Conservation (phyloP, 768 basidiomycete species). For the Suillus weaverae region DNA sequence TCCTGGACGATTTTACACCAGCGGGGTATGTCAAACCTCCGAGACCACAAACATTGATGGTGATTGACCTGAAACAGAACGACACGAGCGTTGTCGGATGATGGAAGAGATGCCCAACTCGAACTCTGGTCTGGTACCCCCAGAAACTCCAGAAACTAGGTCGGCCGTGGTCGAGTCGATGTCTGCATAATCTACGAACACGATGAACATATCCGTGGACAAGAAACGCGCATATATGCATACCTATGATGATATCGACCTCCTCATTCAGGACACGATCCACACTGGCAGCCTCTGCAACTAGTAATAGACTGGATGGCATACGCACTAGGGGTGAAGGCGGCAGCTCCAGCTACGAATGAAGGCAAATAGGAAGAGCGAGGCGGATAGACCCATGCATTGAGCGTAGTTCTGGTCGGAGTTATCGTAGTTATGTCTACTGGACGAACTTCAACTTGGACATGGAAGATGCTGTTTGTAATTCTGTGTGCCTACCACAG, state of each 20-base stretch:
- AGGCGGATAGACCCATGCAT: not conserved
- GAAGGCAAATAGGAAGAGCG: not conserved
- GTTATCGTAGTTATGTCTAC: not conserved
- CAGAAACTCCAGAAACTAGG: slow-evolving; percentile 75
- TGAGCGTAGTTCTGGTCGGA: not conserved
- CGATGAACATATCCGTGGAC: not conserved
- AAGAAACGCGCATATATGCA: slow-evolving; percentile 17
- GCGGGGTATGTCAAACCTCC: slow-evolving; percentile 65
- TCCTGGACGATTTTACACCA: slow-evolving; percentile 58
- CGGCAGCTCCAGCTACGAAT: not conserved
- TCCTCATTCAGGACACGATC: slow-evolving; percentile 34
- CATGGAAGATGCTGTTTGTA: not conserved
- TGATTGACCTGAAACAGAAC: slow-evolving; percentile 44
- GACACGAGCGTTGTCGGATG: not conserved
- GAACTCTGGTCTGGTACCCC: slow-evolving; percentile 69
- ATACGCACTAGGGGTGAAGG: slow-evolving; percentile 43
- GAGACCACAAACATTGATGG: slow-evolving; percentile 69
- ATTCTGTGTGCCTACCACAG: no score
- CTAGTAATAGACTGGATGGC: slow-evolving; percentile 32
- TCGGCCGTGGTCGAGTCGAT: slow-evolving; percentile 73
- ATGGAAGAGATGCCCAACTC: slow-evolving; percentile 37
- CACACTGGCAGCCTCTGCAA: slow-evolving; percentile 38
- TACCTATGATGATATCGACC: slow-evolving; percentile 36
- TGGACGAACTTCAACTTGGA: not conserved
- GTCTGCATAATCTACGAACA: slow-evolving; percentile 56